Percentiles rank a stretch among this genome's conserved stretches.
Evolutionary conservation across 2,329 filamentous ascomycete species (phyloP).

Genomic region (Raffaelea albimanens): DNA sequence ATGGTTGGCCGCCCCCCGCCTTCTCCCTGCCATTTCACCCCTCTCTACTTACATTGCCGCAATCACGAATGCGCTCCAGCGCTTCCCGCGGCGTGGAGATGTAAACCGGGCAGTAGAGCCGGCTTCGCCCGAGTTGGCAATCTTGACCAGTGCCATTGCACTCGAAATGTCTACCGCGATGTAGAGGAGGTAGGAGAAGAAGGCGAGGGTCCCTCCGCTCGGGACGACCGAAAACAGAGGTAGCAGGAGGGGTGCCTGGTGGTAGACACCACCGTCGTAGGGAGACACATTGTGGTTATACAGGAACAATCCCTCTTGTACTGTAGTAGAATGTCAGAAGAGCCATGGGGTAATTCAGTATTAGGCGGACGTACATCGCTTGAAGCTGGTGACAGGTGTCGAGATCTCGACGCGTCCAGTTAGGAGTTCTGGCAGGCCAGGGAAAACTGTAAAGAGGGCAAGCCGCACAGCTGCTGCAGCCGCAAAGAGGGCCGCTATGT

Average conservation of each 20-base stretch:
- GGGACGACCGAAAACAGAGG: constrained; percentile 87
- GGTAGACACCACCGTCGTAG: constrained; percentile 83
- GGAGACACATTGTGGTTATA: constrained; percentile 95
- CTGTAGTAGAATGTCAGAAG: too few species aligned
- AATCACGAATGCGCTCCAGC: constrained; percentile 65
- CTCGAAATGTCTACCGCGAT: constrained; percentile 72
- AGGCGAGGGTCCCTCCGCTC: constrained; percentile 52
- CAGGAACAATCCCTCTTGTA: constrained; percentile 92
- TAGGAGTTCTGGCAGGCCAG: constrained; percentile 72
- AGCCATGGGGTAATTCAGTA: background rate
- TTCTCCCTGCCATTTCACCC: too few species aligned
- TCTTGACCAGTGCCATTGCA: constrained; percentile 67
- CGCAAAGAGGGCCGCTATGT: constrained; percentile 59
- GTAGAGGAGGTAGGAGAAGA: constrained; percentile 74
- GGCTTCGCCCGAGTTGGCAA: constrained; percentile 74
- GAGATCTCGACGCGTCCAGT: constrained; percentile 92
- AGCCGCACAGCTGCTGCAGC: constrained; percentile 72
- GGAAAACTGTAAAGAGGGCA: constrained; percentile 70
- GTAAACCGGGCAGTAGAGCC: constrained; percentile 64
- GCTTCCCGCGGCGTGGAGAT: constrained; percentile 66
- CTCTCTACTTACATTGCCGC: constrained; percentile 62
- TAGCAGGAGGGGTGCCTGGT: constrained; percentile 79
- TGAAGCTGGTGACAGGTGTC: constrained; percentile 95
- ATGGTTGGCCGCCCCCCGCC: too few species aligned
- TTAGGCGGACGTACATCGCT: constrained; percentile 62